A percentile compares a stretch with the other conserved stretches of the same genome.
Conservation (phyloP, 768 basidiomycete genomes). For the Rhodocollybia butyracea region DNA sequence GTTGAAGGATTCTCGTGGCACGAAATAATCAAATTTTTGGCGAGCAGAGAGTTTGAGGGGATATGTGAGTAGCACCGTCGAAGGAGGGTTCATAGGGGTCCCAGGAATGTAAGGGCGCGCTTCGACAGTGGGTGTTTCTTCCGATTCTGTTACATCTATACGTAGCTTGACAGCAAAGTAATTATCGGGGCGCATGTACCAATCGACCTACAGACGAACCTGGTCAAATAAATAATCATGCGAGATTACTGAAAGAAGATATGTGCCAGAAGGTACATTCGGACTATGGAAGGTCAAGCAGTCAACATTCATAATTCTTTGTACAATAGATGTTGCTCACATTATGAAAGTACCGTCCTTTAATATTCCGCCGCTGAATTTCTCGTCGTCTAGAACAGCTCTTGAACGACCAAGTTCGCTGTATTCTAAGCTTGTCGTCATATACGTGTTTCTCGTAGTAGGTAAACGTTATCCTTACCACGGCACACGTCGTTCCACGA, state of each 20-base stretch:
- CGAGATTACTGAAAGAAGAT: slow-evolving; percentile 63
- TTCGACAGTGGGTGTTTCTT: slow-evolving; percentile 39
- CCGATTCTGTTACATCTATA: slow-evolving; percentile 52
- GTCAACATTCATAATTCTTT: background rate
- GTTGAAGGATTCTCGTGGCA: slow-evolving; percentile 71
- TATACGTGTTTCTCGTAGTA: slow-evolving; percentile 11
- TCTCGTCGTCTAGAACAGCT: slow-evolving; percentile 60
- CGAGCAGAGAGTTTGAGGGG: slow-evolving; percentile 57
- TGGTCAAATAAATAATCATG: slow-evolving; percentile 72
- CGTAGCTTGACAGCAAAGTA: slow-evolving; percentile 47
- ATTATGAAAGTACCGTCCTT: slow-evolving; percentile 63
- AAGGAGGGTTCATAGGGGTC: slow-evolving; percentile 61
- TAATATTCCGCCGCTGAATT: slow-evolving; percentile 48
- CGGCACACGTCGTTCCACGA: slow-evolving; percentile 72
- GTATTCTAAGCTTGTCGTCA: slow-evolving; percentile 20
- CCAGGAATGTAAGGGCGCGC: slow-evolving; percentile 64
- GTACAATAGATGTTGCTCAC: slow-evolving; percentile 34
- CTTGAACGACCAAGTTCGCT: slow-evolving; percentile 50
- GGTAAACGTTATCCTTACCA: slow-evolving; percentile 37
- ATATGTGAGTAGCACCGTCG: slow-evolving; percentile 53
- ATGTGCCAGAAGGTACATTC: slow-evolving; percentile 64
- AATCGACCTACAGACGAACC: slow-evolving; percentile 31
- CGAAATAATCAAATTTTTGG: slow-evolving; percentile 60
- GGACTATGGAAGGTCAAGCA: slow-evolving; percentile 38
- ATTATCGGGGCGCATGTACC: background rate